phyloP scores from a whole-genome alignment of 805 yeast genomes.

The Candida ortonii region DNA sequence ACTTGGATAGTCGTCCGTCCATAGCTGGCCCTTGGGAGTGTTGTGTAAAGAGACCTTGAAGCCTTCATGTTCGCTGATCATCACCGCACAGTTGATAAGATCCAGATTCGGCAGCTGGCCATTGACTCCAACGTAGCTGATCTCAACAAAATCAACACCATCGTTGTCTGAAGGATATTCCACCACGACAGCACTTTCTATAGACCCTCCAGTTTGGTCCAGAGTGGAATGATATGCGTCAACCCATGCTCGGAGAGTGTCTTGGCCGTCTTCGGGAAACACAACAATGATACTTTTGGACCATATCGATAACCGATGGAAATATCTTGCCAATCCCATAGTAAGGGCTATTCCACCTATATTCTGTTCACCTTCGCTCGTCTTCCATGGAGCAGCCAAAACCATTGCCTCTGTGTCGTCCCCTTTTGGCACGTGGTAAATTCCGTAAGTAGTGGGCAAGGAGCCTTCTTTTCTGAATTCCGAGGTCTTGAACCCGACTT shows the following conservation, averaged over 20 bases:
- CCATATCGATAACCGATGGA: conserved; percentile 88
- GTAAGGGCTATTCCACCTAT: conserved; percentile 78
- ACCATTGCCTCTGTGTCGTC: conserved; percentile 96
- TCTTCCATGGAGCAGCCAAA: conserved; percentile 82
- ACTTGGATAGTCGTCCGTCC: conserved; percentile 46
- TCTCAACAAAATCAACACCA: conserved; percentile 67
- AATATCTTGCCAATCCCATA: conserved; percentile 72
- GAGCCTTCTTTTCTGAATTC: conserved; percentile 30
- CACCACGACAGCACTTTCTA: conserved; percentile 83
- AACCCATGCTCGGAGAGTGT: conserved; percentile 82
- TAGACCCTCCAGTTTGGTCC: conserved; percentile 88
- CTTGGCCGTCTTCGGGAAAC: conserved; percentile 67
- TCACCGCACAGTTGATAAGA: conserved; percentile 76
- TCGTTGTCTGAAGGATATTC: conserved; percentile 70
- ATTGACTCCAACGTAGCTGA: conserved; percentile 82
- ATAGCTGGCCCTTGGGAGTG: conserved; percentile 44
- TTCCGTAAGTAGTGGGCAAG: conserved; percentile 54
- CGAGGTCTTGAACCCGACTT: conserved; percentile 68
- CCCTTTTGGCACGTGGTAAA: conserved; percentile 89
- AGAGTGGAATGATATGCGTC: conserved; percentile 85
- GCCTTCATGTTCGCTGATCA: conserved; percentile 72
- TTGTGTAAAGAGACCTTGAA: conserved; percentile 67
- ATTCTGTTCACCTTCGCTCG: conserved; percentile 61
- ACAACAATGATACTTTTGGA: conserved; percentile 89
- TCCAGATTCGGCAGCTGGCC: conserved; percentile 97